A percentile compares a stretch with the other conserved stretches of the same genome.
Conservation (phyloP, 2,329 filamentous ascomycete genomes). For the Ophiostoma sp. region DNA sequence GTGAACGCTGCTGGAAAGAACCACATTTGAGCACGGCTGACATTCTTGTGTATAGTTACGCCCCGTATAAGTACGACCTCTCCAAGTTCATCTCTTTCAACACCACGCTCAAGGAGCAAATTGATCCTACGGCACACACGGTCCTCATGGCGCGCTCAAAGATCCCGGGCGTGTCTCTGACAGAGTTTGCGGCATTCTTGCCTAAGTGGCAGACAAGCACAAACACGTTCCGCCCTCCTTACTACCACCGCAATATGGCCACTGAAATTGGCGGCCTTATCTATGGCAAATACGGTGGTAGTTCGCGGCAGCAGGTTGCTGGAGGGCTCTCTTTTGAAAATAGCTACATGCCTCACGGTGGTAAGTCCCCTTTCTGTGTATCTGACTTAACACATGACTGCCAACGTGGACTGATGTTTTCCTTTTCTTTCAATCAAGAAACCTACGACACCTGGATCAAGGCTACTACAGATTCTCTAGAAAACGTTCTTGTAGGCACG, state of each 20-base stretch:
- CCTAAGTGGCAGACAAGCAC: slow-evolving; percentile 59
- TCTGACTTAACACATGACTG: too few species aligned
- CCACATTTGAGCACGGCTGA: too few species aligned
- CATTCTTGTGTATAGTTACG: slow-evolving; percentile 43
- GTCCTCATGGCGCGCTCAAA: slow-evolving; percentile 54
- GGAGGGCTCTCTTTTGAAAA: slow-evolving; percentile 34
- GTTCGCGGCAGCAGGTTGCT: slow-evolving; percentile 28
- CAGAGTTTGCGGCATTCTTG: slow-evolving; percentile 63
- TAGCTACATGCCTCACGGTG: slow-evolving; percentile 37
- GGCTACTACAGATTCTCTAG: slow-evolving; percentile 26
- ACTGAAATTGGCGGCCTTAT: slow-evolving; percentile 53
- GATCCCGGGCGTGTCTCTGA: slow-evolving; percentile 32
- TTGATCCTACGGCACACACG: slow-evolving; percentile 60
- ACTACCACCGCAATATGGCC: slow-evolving; percentile 58
- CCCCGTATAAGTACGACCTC: slow-evolving; percentile 53
- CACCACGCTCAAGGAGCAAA: slow-evolving; percentile 47
- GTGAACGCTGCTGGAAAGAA: not conserved
- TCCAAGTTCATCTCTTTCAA: slow-evolving; percentile 50
- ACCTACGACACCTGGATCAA: slow-evolving; percentile 33
- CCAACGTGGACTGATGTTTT: not conserved
- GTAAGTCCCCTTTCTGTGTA: not conserved
- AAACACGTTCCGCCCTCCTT: slow-evolving; percentile 58
- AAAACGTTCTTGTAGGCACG: slow-evolving; percentile 17
- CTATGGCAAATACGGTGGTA: slow-evolving; percentile 34
- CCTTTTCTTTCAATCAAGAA: slow-evolving; percentile 19